Conservation (phyloP, 768 basidiomycete species). For the Tylopilus balloui region DNA sequence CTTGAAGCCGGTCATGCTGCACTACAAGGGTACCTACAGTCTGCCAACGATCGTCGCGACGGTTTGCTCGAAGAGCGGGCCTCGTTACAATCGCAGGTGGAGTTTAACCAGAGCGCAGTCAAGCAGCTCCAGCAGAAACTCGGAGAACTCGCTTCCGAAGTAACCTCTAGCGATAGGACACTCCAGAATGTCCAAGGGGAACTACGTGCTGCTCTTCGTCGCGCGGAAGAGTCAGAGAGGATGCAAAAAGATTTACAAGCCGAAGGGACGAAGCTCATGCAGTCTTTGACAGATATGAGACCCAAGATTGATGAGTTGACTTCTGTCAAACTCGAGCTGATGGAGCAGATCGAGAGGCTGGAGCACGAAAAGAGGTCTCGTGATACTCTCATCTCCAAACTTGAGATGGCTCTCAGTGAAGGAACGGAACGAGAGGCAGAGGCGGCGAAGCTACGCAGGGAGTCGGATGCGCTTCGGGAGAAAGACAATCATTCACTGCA, state of each 20-base stretch:
- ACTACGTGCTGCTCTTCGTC: slow-evolving; percentile 55
- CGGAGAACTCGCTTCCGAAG: slow-evolving; percentile 48
- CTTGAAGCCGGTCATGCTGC: slow-evolving; percentile 40
- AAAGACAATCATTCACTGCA: slow-evolving; percentile 48
- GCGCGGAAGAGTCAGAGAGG: slow-evolving; percentile 71
- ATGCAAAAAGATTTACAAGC: slow-evolving; percentile 67
- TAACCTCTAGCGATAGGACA: slow-evolving; percentile 50
- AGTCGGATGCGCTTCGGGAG: slow-evolving; percentile 44
- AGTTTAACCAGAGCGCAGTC: slow-evolving; percentile 43
- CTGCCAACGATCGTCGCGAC: slow-evolving; percentile 45
- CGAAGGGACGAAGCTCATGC: slow-evolving; percentile 76
- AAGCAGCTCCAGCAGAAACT: slow-evolving; percentile 58
- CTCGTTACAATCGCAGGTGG: slow-evolving; percentile 44
- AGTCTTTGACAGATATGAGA: slow-evolving; percentile 79
- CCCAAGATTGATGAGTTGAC: slow-evolving; percentile 82
- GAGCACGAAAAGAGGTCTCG: slow-evolving; percentile 51
- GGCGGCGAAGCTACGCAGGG: slow-evolving; percentile 41
- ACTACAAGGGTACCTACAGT: slow-evolving; percentile 40
- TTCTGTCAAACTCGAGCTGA: slow-evolving; percentile 61
- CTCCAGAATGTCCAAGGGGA: slow-evolving; percentile 63
- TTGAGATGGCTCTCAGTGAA: slow-evolving; percentile 59
- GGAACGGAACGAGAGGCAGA: slow-evolving; percentile 47
- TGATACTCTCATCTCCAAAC: slow-evolving; percentile 53
- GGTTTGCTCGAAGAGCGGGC: slow-evolving; percentile 46
- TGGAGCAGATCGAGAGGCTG: slow-evolving; percentile 57